phyloP scores from a whole-genome alignment of 768 basidiomycete species.

The Exidia glandulosa region DNA sequence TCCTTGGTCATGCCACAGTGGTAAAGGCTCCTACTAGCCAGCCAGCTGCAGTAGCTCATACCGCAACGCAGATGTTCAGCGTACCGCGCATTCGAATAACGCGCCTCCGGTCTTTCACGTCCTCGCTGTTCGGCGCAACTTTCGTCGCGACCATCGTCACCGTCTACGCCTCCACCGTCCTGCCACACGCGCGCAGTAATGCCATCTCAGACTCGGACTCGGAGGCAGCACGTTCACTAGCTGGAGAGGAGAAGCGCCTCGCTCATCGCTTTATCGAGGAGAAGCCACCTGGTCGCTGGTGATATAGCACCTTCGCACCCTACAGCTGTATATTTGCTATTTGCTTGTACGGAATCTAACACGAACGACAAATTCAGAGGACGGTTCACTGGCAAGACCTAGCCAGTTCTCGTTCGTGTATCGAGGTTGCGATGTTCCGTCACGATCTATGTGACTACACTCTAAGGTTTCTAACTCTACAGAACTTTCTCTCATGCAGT shows the following conservation, averaged over 20 bases:
- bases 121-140: slow-evolving; percentile 70
- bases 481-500: too few relatives aligned
- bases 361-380: too few relatives aligned
- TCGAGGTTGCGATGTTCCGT: too few relatives aligned
- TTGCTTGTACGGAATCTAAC: background rate
- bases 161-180: slow-evolving; percentile 65
- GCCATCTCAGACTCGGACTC: slow-evolving; percentile 5
- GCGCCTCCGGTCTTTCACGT: slow-evolving; percentile 48
- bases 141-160: slow-evolving; percentile 70
- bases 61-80: background rate
- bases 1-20: too few relatives aligned
- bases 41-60: too few relatives aligned
- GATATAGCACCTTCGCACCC: background rate
- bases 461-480: too few relatives aligned
- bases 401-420: too few relatives aligned
- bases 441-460: too few relatives aligned
- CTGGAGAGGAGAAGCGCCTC: slow-evolving; percentile 51
- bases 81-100: slow-evolving; percentile 11
- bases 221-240: slow-evolving; percentile 7
- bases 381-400: too few relatives aligned
- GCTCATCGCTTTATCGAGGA: slow-evolving; percentile 72
- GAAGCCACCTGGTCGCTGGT: slow-evolving; percentile 20
- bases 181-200: slow-evolving; percentile 58
- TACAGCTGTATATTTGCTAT: too few relatives aligned
- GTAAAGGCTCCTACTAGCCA: too few relatives aligned